phyloP scores from a whole-genome alignment of 2,329 filamentous ascomycete genomes.

The Fusarium sp. region DNA sequence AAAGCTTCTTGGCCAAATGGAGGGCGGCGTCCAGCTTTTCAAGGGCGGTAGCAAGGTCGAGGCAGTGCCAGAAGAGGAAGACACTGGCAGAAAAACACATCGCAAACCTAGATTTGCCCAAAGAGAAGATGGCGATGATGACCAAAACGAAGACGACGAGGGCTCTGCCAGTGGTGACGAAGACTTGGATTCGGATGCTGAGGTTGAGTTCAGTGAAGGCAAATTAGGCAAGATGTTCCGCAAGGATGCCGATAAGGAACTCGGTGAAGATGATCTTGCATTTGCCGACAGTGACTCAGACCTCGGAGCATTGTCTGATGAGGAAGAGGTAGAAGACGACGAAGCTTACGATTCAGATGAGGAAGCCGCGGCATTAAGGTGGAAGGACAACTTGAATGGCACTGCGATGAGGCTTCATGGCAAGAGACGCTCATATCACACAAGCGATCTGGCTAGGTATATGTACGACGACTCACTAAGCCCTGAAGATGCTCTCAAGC shows the following conservation, averaged over 20 bases:
- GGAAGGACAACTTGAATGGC: conserved; percentile 88
- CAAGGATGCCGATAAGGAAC: conserved; percentile 60
- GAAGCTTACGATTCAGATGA: conserved; percentile 69
- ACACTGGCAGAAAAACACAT: conserved; percentile 69
- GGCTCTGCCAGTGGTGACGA: conserved; percentile 64
- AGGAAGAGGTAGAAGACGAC: conserved; percentile 55
- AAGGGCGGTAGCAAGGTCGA: conserved; percentile 76
- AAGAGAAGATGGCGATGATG: conserved; percentile 66
- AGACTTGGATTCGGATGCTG: conserved; percentile 60
- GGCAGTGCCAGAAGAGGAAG: conserved; percentile 60
- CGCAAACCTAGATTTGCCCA: conserved; percentile 67
- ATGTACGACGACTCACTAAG: conserved; percentile 88
- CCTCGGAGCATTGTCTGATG: conserved; percentile 81
- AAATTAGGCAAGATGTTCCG: conserved; percentile 70
- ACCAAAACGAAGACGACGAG: conserved; percentile 61
- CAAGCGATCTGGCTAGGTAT: conserved; percentile 82
- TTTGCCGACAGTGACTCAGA: conserved; percentile 99
- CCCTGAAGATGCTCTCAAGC: conserved; percentile 76
- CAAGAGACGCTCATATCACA: conserved; percentile 76
- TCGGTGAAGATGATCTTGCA: conserved; percentile 75
- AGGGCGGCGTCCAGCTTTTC: conserved; percentile 87
- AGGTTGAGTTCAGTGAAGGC: conserved; percentile 66
- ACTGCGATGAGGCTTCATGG: conserved; percentile 78
- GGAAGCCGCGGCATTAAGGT: conserved; percentile 77
- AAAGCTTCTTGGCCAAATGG: conserved; percentile 81